phyloP scores from a whole-genome alignment of 805 yeast genomes.

The Wickerhamomyces kurtzmanii region DNA sequence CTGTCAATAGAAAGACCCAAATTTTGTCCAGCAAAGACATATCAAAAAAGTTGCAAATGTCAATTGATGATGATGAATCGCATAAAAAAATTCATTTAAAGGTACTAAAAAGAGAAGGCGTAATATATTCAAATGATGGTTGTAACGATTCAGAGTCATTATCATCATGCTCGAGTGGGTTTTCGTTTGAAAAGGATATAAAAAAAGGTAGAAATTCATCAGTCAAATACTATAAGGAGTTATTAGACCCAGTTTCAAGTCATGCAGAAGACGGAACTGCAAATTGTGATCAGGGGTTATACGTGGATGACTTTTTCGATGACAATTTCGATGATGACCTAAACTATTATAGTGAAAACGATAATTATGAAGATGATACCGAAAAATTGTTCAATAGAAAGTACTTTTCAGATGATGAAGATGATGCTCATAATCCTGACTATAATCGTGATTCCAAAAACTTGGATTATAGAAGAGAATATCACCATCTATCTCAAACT shows the following conservation, averaged over 20 bases:
- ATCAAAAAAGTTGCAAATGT: too few species aligned
- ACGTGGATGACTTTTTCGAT: constrained; percentile 27
- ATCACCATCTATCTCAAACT: too few species aligned
- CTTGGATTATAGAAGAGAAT: too few species aligned
- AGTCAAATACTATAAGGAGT: constrained; percentile 37
- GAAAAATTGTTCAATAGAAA: constrained; percentile 20
- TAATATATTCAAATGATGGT: too few species aligned
- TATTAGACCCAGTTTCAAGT: constrained; percentile 14
- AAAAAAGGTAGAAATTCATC: constrained; percentile 43
- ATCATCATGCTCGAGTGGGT: constrained; percentile 22
- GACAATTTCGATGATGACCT: constrained; percentile 32
- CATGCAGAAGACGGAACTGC: constrained; percentile 7
- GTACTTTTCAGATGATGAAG: constrained; percentile 16
- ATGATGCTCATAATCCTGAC: constrained; percentile 1
- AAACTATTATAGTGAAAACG: constrained; percentile 26
- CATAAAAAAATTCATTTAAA: too few species aligned
- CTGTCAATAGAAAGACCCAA: too few species aligned
- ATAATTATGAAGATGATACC: constrained; percentile 19
- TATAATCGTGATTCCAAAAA: constrained; percentile 3
- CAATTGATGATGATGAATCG: too few species aligned
- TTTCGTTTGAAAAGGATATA: constrained; percentile 39
- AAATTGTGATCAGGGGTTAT: constrained; percentile 21
- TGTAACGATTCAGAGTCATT: too few species aligned
- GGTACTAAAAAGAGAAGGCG: too few species aligned
- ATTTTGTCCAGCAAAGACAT: too few species aligned